Conservation (phyloP, 805 yeast species). For the Priceomyces fermenticarens region DNA sequence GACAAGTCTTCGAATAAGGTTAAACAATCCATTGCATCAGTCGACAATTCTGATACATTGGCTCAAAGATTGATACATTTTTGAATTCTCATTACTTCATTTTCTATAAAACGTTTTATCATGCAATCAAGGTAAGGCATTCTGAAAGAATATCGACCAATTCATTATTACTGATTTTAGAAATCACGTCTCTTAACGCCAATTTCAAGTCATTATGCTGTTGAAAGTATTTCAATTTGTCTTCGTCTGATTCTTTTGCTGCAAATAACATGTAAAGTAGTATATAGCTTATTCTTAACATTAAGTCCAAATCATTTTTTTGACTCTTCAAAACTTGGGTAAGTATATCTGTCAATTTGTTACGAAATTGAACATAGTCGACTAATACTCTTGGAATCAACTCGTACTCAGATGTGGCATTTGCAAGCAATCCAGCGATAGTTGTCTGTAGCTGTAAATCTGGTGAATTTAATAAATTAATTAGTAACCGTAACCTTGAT, state of each 20-base stretch:
- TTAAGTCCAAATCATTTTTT: conserved; percentile 19
- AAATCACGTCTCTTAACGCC: conserved; percentile 6
- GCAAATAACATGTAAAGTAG: conserved; percentile 18
- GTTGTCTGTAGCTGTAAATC: conserved; percentile 26
- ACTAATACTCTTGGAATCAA: conserved; percentile 29
- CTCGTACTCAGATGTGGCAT: conserved; percentile 37
- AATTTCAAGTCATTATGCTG: conserved; percentile 6
- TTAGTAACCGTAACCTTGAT: conserved; percentile 25
- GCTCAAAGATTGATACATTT: conserved; percentile 40
- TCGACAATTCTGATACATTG: conserved; percentile 29
- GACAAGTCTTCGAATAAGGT: conserved; percentile 34
- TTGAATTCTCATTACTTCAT: conserved; percentile 8
- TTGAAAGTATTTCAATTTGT: conserved; percentile 1
- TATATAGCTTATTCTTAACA: conserved; percentile 24
- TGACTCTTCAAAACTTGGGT: conserved; percentile 23
- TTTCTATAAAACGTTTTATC: background rate
- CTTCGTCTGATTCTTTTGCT: conserved; percentile 6
- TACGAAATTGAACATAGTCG: conserved; percentile 10
- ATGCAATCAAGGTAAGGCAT: conserved; percentile 10
- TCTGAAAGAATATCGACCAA: conserved; percentile 13
- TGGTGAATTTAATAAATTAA: conserved; percentile 33
- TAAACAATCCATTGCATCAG: conserved; percentile 23
- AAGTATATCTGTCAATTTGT: conserved; percentile 17
- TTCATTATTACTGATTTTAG: conserved; percentile 8
- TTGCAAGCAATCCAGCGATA: conserved; percentile 37